A percentile compares a stretch with the other conserved stretches of the same genome.
These are phyloP conservation scores for Fragilaria crotonensis DNA, from an alignment of 108 stramenopile genomes.

Conservation along the genomic window DNA sequence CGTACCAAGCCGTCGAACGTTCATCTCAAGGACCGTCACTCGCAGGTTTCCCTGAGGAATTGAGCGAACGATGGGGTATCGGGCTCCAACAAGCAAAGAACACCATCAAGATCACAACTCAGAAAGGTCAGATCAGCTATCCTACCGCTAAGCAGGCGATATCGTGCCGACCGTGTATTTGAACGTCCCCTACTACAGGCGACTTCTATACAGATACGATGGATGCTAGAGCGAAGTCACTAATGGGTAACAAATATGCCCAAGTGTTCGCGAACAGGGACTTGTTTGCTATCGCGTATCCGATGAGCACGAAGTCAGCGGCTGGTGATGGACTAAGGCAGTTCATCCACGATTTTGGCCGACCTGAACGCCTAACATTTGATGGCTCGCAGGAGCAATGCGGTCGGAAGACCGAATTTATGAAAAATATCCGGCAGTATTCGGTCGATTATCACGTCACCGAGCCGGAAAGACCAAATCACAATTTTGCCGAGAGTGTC, in stretches of 20 bases:
- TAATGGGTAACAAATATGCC: neutral
- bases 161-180: constrained; percentile 14
- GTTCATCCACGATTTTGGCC: neutral
- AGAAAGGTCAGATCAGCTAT: constrained; percentile 11
- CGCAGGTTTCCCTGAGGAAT: too few species aligned
- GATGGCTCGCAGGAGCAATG: too few species aligned
- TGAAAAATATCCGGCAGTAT: neutral
- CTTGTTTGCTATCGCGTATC: too few species aligned
- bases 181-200: neutral
- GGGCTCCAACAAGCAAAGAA: too few species aligned
- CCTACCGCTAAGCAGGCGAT: constrained; percentile 15
- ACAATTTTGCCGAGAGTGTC: too few species aligned
- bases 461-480: too few species aligned
- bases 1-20: neutral
- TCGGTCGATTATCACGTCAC: too few species aligned
- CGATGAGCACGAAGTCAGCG: too few species aligned
- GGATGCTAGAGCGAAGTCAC: neutral
- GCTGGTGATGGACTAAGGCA: neutral
- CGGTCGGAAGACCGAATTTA: too few species aligned
- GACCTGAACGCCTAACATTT: neutral
- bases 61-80: too few species aligned
- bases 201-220: constrained; percentile 11
- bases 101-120: too few species aligned
- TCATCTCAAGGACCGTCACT: neutral
- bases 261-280: neutral